These are phyloP conservation scores for Balamuthia mandrillaris DNA, from an alignment of 208 protist genomes.

Conservation along the genomic window DNA sequence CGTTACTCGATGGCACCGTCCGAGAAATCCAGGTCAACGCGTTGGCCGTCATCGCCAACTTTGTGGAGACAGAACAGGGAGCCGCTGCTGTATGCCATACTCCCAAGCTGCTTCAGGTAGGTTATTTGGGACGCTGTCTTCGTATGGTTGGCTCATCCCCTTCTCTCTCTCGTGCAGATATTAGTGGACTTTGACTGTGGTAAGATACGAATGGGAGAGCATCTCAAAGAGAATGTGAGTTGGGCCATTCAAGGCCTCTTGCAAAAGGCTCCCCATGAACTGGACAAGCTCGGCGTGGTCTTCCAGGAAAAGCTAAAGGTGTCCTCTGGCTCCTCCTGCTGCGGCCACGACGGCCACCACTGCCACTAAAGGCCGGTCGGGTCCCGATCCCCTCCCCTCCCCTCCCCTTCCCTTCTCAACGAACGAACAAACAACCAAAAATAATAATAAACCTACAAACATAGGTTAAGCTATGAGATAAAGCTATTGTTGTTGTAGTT, in stretches of 20 bases:
- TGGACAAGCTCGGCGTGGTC: conserved; percentile 24
- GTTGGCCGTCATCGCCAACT: conserved; percentile 36
- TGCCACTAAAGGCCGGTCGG: no score
- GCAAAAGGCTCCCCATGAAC: conserved; percentile 20
- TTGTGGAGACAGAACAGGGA: conserved; percentile 26
- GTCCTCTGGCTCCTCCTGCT: no score
- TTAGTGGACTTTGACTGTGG: neutral
- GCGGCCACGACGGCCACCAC: no score
- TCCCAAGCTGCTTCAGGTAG: neutral
- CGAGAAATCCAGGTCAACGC: conserved; percentile 36
- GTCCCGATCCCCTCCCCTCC: no score
- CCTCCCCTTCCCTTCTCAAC: no score
- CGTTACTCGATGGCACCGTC: conserved; percentile 12
- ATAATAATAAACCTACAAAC: no score
- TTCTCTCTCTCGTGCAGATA: neutral
- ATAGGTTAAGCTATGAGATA: no score
- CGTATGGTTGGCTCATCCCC: no score
- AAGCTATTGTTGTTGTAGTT: no score
- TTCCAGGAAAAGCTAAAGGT: no score
- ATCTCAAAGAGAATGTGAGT: conserved; percentile 29
- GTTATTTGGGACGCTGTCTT: no score
- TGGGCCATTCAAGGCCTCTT: conserved; percentile 33
- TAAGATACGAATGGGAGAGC: neutral
- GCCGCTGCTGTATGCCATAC: neutral
- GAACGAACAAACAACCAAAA: no score